phyloP scores from a whole-genome alignment of 352 stramenopile genomes.

The Pythium chondricola region DNA sequence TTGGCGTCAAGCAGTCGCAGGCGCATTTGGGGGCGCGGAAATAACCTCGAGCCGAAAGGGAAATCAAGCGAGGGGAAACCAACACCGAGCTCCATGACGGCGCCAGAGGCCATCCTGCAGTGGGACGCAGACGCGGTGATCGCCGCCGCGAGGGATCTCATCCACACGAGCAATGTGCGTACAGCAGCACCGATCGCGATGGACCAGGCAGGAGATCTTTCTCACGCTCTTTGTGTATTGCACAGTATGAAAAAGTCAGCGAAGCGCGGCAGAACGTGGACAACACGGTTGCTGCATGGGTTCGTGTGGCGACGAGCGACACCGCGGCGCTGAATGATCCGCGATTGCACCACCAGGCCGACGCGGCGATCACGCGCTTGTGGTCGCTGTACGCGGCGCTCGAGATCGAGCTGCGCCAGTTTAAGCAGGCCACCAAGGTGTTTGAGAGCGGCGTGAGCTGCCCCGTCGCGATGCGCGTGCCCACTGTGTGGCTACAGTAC shows the following conservation, averaged over 20 bases:
- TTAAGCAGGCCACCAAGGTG: slow-evolving; percentile 80
- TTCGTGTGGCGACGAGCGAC: slow-evolving; percentile 12
- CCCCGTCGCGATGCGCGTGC: slow-evolving; percentile 30
- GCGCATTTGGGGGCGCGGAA: not conserved
- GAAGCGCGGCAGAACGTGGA: slow-evolving; percentile 52
- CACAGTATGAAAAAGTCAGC: slow-evolving; percentile 62
- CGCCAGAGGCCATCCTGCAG: slow-evolving; percentile 21
- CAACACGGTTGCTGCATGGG: slow-evolving; percentile 38
- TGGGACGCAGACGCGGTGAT: slow-evolving; percentile 53
- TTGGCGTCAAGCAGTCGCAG: too few species aligned
- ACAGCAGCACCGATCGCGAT: too few species aligned
- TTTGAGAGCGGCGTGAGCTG: slow-evolving; percentile 58
- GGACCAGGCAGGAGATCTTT: too few species aligned
- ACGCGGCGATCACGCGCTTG: slow-evolving; percentile 28
- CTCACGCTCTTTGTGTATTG: too few species aligned
- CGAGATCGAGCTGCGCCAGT: slow-evolving; percentile 75
- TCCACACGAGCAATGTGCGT: slow-evolving; percentile 74
- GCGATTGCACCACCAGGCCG: slow-evolving; percentile 8
- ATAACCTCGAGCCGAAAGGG: not conserved
- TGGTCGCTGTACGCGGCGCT: slow-evolving; percentile 64
- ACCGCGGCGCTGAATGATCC: not conserved
- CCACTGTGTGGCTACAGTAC: slow-evolving; percentile 55
- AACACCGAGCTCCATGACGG: too few species aligned
- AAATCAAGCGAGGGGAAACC: slow-evolving; percentile 1
- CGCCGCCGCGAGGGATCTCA: slow-evolving; percentile 55